These are phyloP conservation scores for Tephrocybe sp. DNA, from an alignment of 768 basidiomycete species.

Conservation along the genomic window DNA sequence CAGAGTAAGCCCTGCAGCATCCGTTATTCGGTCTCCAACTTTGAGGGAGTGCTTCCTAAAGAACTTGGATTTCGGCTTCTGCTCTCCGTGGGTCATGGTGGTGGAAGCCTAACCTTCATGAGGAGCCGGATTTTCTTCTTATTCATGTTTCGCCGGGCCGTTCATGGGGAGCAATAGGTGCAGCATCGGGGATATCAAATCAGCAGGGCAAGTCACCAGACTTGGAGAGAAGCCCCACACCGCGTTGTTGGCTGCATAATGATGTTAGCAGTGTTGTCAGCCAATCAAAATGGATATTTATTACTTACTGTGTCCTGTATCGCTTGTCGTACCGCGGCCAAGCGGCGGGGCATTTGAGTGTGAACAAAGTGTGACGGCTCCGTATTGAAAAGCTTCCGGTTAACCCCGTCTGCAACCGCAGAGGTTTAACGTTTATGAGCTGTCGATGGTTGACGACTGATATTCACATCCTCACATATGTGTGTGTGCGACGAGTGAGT, in stretches of 20 bases:
- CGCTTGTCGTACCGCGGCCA: too few species aligned
- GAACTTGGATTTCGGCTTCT: conserved; percentile 7
- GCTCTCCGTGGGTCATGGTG: conserved; percentile 11
- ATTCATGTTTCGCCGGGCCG: conserved; percentile 13
- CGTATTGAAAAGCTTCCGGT: too few species aligned
- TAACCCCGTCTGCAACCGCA: too few species aligned
- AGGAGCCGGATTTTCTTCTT: neutral
- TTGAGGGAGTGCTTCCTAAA: conserved; percentile 29
- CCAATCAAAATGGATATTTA: too few species aligned
- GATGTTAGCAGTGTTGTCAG: too few species aligned
- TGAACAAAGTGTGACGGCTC: too few species aligned
- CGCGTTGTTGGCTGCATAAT: neutral
- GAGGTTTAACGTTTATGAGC: too few species aligned
- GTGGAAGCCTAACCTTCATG: neutral
- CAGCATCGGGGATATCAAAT: conserved; percentile 10
- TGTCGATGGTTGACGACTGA: too few species aligned
- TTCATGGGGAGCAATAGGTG: neutral
- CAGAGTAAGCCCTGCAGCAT: conserved; percentile 29
- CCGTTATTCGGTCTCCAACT: conserved; percentile 29
- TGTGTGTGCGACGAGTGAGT: too few species aligned
- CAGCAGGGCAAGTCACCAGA: conserved; percentile 17
- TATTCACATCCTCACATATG: too few species aligned
- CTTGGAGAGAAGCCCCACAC: conserved; percentile 8
- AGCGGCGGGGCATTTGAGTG: too few species aligned
- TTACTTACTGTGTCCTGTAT: too few species aligned